Percentiles rank a stretch among this genome's conserved stretches.
Evolutionary conservation across 306 rosid species (phyloP).

Genomic region (Inga leiocalycina): DNA sequence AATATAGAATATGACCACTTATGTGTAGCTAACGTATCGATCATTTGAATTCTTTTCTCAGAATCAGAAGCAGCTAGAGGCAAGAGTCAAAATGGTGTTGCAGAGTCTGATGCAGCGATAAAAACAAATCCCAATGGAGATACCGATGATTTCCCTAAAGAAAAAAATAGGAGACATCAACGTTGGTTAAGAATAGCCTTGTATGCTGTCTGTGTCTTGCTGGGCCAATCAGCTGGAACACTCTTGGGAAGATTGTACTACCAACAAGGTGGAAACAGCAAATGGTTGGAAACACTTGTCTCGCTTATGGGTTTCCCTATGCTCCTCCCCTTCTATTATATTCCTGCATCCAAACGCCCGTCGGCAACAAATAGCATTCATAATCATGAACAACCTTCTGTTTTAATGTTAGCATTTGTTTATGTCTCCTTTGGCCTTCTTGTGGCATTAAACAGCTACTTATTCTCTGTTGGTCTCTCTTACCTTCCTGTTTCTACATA

Average conservation of each 20-base stretch:
- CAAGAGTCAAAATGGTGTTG: neutral
- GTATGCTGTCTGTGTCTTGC: conserved; percentile 24
- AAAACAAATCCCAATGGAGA: conserved; percentile 6
- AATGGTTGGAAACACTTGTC: conserved; percentile 41
- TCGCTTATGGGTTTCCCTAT: conserved; percentile 45
- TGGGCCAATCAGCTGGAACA: conserved; percentile 40
- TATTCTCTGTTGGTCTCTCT: conserved; percentile 44
- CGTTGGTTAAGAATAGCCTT: conserved; percentile 40
- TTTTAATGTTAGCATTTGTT: conserved; percentile 4
- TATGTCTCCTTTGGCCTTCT: conserved; percentile 45
- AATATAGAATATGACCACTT: neutral
- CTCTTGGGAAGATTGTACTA: conserved; percentile 45
- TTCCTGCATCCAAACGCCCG: conserved; percentile 25
- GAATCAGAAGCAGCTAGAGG: conserved; percentile 16
- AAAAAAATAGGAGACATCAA: neutral
- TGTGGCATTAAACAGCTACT: conserved; percentile 34
- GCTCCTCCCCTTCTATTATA: conserved; percentile 36
- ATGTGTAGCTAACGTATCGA: neutral
- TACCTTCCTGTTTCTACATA: conserved; percentile 61
- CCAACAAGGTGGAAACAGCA: conserved; percentile 46
- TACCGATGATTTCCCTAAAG: neutral
- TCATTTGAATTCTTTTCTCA: neutral
- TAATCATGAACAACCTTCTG: conserved; percentile 21
- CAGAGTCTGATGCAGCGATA: conserved; percentile 11
- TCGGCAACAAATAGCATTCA: neutral